Conservation (phyloP, 805 yeast genomes). For the Kregervanrija delftensis region DNA sequence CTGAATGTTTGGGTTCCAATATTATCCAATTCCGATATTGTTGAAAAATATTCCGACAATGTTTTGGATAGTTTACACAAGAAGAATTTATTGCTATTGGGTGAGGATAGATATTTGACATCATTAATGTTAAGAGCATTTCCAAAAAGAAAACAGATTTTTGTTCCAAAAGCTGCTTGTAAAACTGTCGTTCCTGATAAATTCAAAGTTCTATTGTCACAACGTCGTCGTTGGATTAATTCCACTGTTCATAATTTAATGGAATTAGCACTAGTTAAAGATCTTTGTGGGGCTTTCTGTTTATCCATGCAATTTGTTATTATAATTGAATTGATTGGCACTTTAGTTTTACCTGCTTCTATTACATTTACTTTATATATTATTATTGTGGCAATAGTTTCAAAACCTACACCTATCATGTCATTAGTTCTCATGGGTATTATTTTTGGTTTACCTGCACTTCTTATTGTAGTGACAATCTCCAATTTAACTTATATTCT, state of each 20-base stretch:
- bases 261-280: conserved; percentile 78
- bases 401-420: conserved; percentile 69
- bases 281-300: conserved; percentile 90
- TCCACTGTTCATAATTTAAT: conserved; percentile 89
- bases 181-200: conserved; percentile 84
- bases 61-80: conserved; percentile 77
- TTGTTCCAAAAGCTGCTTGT: conserved; percentile 87
- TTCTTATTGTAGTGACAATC: conserved; percentile 74
- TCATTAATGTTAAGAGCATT: conserved; percentile 83
- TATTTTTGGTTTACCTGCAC: conserved; percentile 81
- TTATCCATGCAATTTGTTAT: conserved; percentile 93
- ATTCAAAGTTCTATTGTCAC: conserved; percentile 75
- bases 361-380: conserved; percentile 78
- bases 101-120: conserved; percentile 84
- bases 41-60: conserved; percentile 84
- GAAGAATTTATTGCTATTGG: conserved; percentile 76
- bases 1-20: conserved; percentile 87
- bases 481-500: conserved; percentile 62
- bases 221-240: conserved; percentile 95
- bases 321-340: conserved; percentile 76
- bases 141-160: conserved; percentile 82
- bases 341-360: conserved; percentile 84
- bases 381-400: conserved; percentile 59
- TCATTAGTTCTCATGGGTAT: conserved; percentile 70
- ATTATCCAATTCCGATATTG: conserved; percentile 87